Evolutionary conservation across 2,329 filamentous ascomycete genomes (phyloP), one percentile per base, ranked within the genome.

Genomic region (Phialophora chinensis): DNA sequence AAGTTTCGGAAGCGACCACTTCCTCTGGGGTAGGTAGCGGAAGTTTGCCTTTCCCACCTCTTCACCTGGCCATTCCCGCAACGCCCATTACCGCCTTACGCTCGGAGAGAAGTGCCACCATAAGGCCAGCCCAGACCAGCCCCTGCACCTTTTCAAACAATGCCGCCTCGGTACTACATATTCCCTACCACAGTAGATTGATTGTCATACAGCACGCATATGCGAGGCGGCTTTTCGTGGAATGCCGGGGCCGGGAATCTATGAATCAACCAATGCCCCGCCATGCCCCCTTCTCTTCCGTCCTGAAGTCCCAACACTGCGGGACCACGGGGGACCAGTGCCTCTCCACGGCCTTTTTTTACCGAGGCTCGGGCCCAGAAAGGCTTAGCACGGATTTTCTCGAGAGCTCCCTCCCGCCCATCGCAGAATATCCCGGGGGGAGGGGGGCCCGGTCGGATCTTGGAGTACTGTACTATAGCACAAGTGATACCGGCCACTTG

Each of bases 1-100:
- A 42, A n/a, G 17, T n/a, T 52, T 52, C 49, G 49, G 49, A 52
- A 27, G 49, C 23, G 23, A 52, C 25, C n/a, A 20, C 20, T 52
- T 52, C 6, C 25, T 23, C 49, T 52, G 49, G 49, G 49, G 49
- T 52, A 52, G 20, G 20, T 11, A 23, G 14, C 49, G 5, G 49
- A 52, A 50, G 25, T 14, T 52, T 52, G 20, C 20, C 49, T 27
- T 52, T 52, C 49, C 20, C 49, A 27, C 20, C 23, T n/a, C 38
- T 20, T 44, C 17, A 8, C 38, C 14, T 44, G 6, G 49, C 20
- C 49, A 7, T 25, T 25, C 23, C 17, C 47, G n/a, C 11, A 20
- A 11, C 1, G 10, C 17, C 47, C 47, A 25, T 12, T 17, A 8
- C 49, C 49, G 38, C 38, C 5, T 4, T n/a, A 5, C 17, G 38